Conservation (phyloP, 805 yeast species). For the Ogataea pini region DNA sequence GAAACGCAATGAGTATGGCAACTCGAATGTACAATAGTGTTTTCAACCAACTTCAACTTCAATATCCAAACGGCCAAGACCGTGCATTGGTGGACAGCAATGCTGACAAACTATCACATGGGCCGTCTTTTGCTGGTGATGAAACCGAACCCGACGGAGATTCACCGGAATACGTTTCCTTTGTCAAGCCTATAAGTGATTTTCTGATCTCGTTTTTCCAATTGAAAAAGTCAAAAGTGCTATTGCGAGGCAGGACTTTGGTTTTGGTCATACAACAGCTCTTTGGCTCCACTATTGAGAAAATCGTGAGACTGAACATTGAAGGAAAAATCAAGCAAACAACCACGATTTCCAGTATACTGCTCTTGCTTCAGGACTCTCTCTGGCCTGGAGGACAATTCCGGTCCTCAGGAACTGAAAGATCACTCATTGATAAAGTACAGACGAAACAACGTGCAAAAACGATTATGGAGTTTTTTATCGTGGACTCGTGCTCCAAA, state of each 20-base stretch:
- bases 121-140: conserved; percentile 44
- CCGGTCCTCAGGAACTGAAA: conserved; percentile 42
- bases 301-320: conserved; percentile 51
- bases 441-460: conserved; percentile 58
- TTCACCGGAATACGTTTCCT: conserved; percentile 38
- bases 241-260: conserved; percentile 85
- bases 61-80: conserved; percentile 4
- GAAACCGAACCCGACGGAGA: conserved; percentile 9
- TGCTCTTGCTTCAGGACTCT: conserved; percentile 33
- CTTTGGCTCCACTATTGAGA: conserved; percentile 82
- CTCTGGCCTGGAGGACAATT: conserved; percentile 57
- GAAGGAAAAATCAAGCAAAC: conserved; percentile 42
- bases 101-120: conserved; percentile 13
- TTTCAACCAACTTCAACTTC: conserved; percentile 28
- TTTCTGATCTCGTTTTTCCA: conserved; percentile 70
- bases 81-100: neutral
- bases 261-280: conserved; percentile 80
- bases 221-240: conserved; percentile 55
- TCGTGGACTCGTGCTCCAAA: conserved; percentile 66
- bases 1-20: conserved; percentile 28
- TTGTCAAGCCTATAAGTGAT: conserved; percentile 82
- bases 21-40: conserved; percentile 36
- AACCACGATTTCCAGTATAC: conserved; percentile 44
- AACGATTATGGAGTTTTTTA: conserved; percentile 52
- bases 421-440: conserved; percentile 53